Evolutionary conservation across 2,329 filamentous ascomycete genomes (phyloP), one percentile per base, ranked within the genome.

Genomic region (Didymella sp.): DNA sequence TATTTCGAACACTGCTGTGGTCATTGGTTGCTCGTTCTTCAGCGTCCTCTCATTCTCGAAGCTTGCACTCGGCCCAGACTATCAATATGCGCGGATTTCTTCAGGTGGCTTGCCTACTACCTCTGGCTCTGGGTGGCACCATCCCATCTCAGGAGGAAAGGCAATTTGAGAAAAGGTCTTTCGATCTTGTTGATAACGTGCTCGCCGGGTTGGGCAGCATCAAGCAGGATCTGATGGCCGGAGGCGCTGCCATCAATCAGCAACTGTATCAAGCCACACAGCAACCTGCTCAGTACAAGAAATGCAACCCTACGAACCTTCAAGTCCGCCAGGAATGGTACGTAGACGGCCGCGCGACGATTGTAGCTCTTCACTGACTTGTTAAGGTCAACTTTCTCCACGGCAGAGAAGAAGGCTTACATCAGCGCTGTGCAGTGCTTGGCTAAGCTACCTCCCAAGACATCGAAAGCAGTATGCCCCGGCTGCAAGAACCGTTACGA

Each of bases 241-340:
- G 64, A n/a, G 51, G 60, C 31, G 67, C 68, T 40, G 67, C 59
- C 11, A 59, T 69, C 37, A 69, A 69, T 9, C 68, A 71, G 56
- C 66, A 69, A 38, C 58, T 68, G 6, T 70, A 66, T 37, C 68
- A 71, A 50, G 64, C 64, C 31, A 61, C 51, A 6, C 56, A 63
- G 24, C 49, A 69, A 47, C 42, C 45, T 21, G 54, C 48, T 11
- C 70, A 65, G 38, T 67, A 63, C 54, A 64, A 63, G 30, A 70
- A 62, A 19, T 79, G 77, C 57, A 78, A 71, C 11, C 61, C 78
- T 5, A 50, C 68, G 7, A 81, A 78, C 53, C 72, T 75, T 12
- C 65, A 67, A 12, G 65, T 79, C 4, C 71, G 80, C 38, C 71
- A 72, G 55, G 80, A 82, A 69, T 82, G 80, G 80, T 79, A 54